A percentile compares a stretch with the other conserved stretches of the same genome.
Evolutionary conservation across 306 rosid genomes (phyloP).

Genomic region (Leucaena leucocephala): DNA sequence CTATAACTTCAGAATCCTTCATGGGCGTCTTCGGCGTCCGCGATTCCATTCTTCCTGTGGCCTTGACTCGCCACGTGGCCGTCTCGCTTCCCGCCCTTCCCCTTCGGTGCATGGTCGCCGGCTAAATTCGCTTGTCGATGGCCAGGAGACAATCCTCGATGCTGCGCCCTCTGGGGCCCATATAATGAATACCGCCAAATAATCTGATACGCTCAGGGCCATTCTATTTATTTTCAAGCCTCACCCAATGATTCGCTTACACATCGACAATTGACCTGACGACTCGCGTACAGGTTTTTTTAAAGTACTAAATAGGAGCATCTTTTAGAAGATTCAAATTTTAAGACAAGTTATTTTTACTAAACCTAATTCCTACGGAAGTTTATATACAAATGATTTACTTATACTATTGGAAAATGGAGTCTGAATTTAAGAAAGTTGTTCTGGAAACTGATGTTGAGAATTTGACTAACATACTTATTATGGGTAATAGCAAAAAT

Average conservation of each 20-base stretch:
- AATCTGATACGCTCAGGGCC: neutral
- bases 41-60: neutral
- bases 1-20: neutral
- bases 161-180: neutral
- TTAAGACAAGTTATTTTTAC: no score
- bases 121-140: constrained; percentile 27
- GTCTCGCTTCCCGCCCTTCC: neutral
- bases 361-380: no score
- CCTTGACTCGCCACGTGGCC: constrained; percentile 25
- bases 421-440: no score
- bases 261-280: neutral
- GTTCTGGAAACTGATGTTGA: no score
- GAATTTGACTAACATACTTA: no score
- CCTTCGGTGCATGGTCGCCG: neutral
- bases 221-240: neutral
- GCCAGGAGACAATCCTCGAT: constrained; percentile 31
- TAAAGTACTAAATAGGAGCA: no score
- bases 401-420: no score
- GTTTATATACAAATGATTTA: no score
- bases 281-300: no score
- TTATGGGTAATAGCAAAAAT: no score
- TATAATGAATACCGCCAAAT: neutral
- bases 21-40: neutral
- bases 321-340: no score
- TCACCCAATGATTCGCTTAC: neutral